Base-by-base conservation (phyloP, 768 basidiomycete species). In the Lyophyllum decastes region DNA sequence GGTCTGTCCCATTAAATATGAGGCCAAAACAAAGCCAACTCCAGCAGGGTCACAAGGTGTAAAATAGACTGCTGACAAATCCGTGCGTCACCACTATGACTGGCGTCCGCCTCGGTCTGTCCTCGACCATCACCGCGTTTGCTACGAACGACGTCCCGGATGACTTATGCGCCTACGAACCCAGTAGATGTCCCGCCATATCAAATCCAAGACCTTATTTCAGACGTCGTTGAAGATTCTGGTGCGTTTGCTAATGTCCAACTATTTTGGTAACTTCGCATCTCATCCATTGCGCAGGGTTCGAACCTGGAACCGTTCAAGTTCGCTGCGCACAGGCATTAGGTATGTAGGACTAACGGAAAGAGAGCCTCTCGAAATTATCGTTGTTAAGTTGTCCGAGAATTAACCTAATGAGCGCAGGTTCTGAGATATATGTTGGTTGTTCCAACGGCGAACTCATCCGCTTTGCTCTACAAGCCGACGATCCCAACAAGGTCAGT, bases 361-460 rank as follows among this genome's bases (percentile, higher is more conserved):
- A 8, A 38, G 16, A 16, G 35, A 38, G 35, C 35, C 16, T 14
- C 16, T 38, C 14, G 35, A 38, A 14, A 16, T 16, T 38, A 6
- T 11, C 11, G 6, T 38, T 7, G 7, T 12, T 12, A 6, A 16
- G 8, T 8, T 38, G 2, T 16, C 2, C 1, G 26, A 17, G 7
- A 25, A 38, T 5, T 12, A 6, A 43, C 46, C 19, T 16, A 46
- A n/a, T n/a, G 53, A 30, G 27, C 38, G 17, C 52, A 92, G 92
- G 88, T 30, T 86, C 87, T 41, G 94, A 97, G 66, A 82, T 96
- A 24, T 95, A 94, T 62, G 82, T 93, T 12, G 95, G 94, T 12
- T 90, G 89, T 59, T 85, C 87, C 21, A 92, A 94, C 58, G 94
- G 95, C 21, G 85, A 92, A 62, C 78, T 97, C 8, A 73, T 94